Percentiles rank a stretch among this genome's conserved stretches.
Conservation (phyloP, 2,329 filamentous ascomycete genomes). For the Apiospora sp. region DNA sequence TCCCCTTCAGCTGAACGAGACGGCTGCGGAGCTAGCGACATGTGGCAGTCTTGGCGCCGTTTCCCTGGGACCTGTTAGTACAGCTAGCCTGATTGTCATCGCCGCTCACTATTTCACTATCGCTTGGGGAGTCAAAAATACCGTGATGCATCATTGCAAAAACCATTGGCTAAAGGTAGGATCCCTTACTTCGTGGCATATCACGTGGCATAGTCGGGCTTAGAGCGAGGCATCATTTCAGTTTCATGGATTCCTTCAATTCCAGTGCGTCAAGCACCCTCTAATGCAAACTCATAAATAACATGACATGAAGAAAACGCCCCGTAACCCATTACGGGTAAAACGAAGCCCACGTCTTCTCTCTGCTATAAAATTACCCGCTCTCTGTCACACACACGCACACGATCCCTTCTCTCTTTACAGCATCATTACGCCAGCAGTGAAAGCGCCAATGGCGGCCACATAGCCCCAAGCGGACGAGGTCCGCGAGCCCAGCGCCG, state of each 20-base stretch:
- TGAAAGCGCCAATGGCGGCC: conserved; percentile 1
- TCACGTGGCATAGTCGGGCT: too few relatives aligned
- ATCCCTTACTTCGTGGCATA: too few relatives aligned
- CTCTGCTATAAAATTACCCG: neutral
- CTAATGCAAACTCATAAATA: conserved; percentile 14
- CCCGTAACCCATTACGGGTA: neutral
- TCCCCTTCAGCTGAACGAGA: neutral
- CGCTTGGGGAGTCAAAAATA: neutral
- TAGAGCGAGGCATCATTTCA: neutral
- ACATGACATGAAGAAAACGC: neutral
- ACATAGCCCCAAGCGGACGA: conserved; percentile 2
- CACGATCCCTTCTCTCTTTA: neutral
- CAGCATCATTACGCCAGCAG: conserved; percentile 3
- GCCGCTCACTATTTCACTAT: neutral
- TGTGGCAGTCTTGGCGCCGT: neutral
- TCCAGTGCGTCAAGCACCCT: conserved; percentile 16
- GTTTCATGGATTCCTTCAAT: neutral
- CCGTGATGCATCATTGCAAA: neutral
- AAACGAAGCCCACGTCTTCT: neutral
- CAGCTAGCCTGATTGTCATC: neutral
- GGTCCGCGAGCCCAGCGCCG: neutral
- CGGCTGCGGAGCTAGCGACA: neutral
- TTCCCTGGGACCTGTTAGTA: neutral
- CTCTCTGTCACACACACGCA: too few relatives aligned
- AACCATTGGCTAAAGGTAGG: neutral